phyloP scores from a whole-genome alignment of 768 basidiomycete species.

The Royoungia palumana region DNA sequence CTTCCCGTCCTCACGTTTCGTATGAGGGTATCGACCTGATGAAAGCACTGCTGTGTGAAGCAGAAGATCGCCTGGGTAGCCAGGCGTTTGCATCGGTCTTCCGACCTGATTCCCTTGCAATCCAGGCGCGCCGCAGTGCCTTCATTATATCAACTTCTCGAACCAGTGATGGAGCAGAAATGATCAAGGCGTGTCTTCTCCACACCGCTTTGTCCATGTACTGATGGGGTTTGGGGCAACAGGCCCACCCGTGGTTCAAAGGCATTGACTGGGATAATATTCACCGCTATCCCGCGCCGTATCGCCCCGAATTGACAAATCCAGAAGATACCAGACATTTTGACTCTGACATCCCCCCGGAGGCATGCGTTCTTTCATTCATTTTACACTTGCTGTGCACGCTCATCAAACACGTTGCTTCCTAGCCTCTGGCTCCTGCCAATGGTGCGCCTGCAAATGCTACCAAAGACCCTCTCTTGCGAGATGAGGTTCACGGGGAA shows the following conservation, averaged over 20 bases:
- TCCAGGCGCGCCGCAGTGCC: conserved; percentile 70
- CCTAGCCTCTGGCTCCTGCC: conserved; percentile 83
- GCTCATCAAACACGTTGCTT: conserved; percentile 30
- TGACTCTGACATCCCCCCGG: conserved; percentile 88
- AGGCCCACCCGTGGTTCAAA: conserved; percentile 88
- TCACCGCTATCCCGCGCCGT: conserved; percentile 80
- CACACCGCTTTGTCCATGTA: conserved; percentile 10
- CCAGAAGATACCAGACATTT: conserved; percentile 94
- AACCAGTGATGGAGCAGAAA: conserved; percentile 78
- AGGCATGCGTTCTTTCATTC: conserved; percentile 52
- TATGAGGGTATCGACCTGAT: conserved; percentile 86
- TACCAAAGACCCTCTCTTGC: conserved; percentile 86
- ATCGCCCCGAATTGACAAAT: conserved; percentile 76
- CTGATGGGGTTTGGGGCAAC: conserved; percentile 18
- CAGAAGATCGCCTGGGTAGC: conserved; percentile 89
- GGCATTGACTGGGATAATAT: conserved; percentile 90
- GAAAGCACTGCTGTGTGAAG: conserved; percentile 88
- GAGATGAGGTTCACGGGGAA: conserved; percentile 80
- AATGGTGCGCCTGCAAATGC: conserved; percentile 81
- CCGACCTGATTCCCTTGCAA: conserved; percentile 74
- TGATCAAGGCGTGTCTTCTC: conserved; percentile 68
- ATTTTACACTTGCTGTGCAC: conserved; percentile 13
- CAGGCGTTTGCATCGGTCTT: conserved; percentile 63
- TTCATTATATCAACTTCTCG: conserved; percentile 54
- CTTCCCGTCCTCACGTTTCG: conserved; percentile 77